phyloP scores from a whole-genome alignment of 2,329 filamentous ascomycete genomes.

The Piedraia hortae region DNA sequence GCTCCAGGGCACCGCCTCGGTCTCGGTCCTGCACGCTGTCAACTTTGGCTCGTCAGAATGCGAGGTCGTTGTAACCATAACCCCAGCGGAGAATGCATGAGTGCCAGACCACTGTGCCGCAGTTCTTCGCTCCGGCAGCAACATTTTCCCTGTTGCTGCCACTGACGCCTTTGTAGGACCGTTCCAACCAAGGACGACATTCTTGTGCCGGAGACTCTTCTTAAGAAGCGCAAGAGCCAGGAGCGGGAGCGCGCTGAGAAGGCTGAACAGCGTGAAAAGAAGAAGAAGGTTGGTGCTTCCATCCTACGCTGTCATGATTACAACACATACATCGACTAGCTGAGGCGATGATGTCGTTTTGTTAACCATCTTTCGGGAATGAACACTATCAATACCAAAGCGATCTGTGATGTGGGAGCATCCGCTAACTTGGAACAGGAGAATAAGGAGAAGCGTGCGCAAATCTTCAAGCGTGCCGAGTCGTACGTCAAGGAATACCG shows the following conservation, averaged over 20 bases:
- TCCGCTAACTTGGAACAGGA: constrained; percentile 34
- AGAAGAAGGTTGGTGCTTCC: constrained; percentile 51
- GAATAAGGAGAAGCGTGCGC: constrained; percentile 94
- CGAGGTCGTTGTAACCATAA: constrained; percentile 5
- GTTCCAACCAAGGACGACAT: constrained; percentile 88
- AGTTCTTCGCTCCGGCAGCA: constrained; percentile 53
- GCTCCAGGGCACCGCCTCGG: constrained; percentile 24
- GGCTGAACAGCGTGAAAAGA: constrained; percentile 24
- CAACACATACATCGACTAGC: constrained; percentile 94
- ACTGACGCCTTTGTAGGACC: constrained; percentile 42
- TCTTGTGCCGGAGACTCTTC: constrained; percentile 92
- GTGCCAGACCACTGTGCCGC: constrained; percentile 62
- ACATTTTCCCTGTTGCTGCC: constrained; percentile 28
- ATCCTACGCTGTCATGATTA: constrained; percentile 28
- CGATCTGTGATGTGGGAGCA: constrained; percentile 14
- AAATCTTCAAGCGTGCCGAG: constrained; percentile 99
- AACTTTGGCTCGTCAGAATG: constrained; percentile 13
- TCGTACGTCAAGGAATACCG: constrained; percentile 99
- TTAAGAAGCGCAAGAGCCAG: constrained; percentile 99
- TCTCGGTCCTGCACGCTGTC: constrained; percentile 13
- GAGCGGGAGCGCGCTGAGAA: constrained; percentile 94
- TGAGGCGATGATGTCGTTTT: constrained; percentile 82
- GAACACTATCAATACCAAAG: constrained; percentile 22
- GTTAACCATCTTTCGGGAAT: constrained; percentile 99
- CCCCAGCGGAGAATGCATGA: constrained; percentile 14